Percentiles rank a stretch among this genome's conserved stretches.
Evolutionary conservation across 495 filamentous ascomycete species (phyloP).

Genomic region (Penicillium pancosmium): DNA sequence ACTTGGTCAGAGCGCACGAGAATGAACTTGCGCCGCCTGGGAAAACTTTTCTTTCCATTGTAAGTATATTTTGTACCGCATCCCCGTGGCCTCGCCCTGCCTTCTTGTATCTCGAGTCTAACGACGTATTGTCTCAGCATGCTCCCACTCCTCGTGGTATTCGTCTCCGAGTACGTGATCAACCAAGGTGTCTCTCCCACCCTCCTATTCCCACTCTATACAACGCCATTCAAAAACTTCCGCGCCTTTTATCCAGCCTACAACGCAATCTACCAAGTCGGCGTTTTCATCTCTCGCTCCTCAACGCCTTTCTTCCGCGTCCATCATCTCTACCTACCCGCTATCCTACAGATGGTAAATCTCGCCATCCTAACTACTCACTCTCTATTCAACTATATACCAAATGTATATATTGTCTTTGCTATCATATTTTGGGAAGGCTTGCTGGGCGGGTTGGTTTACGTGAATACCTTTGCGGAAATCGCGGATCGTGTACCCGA

Average conservation of each 20-base stretch:
- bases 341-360: slow-evolving; percentile 81
- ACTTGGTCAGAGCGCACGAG: slow-evolving; percentile 41
- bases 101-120: slow-evolving; percentile 8
- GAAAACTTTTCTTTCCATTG: slow-evolving; percentile 68
- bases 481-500: slow-evolving; percentile 77
- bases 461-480: slow-evolving; percentile 94
- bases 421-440: slow-evolving; percentile 93
- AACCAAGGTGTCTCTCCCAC: slow-evolving; percentile 92
- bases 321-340: slow-evolving; percentile 77
- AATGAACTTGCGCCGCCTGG: slow-evolving; percentile 53
- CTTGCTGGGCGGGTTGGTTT: slow-evolving; percentile 84
- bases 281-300: slow-evolving; percentile 92
- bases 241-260: slow-evolving; percentile 94
- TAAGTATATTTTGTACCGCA: slow-evolving; percentile 35
- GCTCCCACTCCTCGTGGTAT: slow-evolving; percentile 89
- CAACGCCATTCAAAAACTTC: slow-evolving; percentile 76
- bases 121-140: slow-evolving; percentile 59
- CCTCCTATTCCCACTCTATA: slow-evolving; percentile 77
- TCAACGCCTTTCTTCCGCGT: slow-evolving; percentile 85
- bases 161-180: slow-evolving; percentile 94
- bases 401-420: slow-evolving; percentile 81
- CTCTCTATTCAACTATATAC: slow-evolving; percentile 75
- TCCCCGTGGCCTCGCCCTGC: too few relatives aligned
- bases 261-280: slow-evolving; percentile 87
- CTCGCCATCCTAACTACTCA: slow-evolving; percentile 74